A percentile compares a stretch with the other conserved stretches of the same genome.
These are phyloP conservation scores for Pichia inconspicua DNA, from an alignment of 1,139 yeast genomes.

Conservation along the genomic window DNA sequence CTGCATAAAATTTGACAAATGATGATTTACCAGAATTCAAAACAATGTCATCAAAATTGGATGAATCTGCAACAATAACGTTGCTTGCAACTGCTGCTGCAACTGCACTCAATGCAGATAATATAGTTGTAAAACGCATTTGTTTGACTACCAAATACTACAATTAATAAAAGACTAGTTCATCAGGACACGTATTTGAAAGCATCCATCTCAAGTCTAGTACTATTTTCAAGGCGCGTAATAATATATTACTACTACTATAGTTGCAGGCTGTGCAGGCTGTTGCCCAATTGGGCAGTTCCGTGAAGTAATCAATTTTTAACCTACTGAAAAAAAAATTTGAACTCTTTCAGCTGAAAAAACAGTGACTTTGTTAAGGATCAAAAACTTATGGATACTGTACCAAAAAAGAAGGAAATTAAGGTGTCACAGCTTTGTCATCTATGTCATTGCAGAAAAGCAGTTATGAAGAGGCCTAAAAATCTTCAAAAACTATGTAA, in stretches of 20 bases:
- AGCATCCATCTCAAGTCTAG: not conserved
- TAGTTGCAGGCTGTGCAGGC: not conserved
- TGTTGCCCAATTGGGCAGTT: not conserved
- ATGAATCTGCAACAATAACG: constrained; percentile 30
- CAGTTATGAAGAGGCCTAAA: constrained; percentile 87
- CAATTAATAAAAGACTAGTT: not conserved
- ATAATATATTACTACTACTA: too few relatives aligned
- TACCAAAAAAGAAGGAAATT: constrained; percentile 15
- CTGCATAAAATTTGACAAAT: constrained; percentile 68
- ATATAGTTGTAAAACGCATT: constrained; percentile 6
- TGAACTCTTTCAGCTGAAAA: not conserved
- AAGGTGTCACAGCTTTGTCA: constrained; percentile 47
- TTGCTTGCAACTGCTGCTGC: constrained; percentile 8
- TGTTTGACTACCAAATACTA: not conserved
- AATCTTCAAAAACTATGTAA: constrained; percentile 88
- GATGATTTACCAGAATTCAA: constrained; percentile 52
- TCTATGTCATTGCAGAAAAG: constrained; percentile 77
- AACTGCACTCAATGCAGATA: constrained; percentile 1
- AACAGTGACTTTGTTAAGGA: too few relatives aligned
- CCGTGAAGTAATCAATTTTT: not conserved
- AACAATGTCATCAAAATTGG: constrained; percentile 48
- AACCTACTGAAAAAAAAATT: not conserved
- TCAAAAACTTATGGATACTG: not conserved
- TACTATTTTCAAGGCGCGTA: not conserved
- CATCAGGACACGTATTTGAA: not conserved